Base-by-base conservation (phyloP, 2,329 filamentous ascomycete species). In the Furcasterigmium furcatum region DNA sequence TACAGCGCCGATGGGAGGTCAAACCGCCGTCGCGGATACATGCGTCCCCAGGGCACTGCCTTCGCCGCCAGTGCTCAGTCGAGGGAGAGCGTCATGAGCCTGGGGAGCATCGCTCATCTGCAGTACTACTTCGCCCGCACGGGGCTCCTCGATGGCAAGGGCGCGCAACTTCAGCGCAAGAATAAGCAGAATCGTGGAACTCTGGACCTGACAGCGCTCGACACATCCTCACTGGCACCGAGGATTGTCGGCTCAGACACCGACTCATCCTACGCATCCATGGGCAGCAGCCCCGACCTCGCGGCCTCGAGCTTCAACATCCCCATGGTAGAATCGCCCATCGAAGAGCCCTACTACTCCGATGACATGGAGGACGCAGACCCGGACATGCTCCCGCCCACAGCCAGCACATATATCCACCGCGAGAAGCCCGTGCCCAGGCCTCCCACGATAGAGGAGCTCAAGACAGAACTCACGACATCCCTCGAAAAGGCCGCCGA, bases 91-190 rank as follows among this genome's bases (percentile, higher is more conserved):
- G 94, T 99, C 53, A 86, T 97, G 81, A 96, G 90, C 60, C 71
- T 99, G 51, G 94, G 94, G 45, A 96, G 91, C 66, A 99, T 99
- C 58, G 90, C 91, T 46, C 94, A 99, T 70, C 74, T 99, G 60
- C 94, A 99, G 67, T 96, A 97, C 70, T 99, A 97, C 69, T 99
- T 99, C 71, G 92, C 94, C 29, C 79, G 94, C 48, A 99, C 94
- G 1, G 94, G 94, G 6, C 70, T 99, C 52, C 71, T 99, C 42
- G 94, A 99, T 60, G 91, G 92, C 46, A 96, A 96, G 63, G 92
- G 91, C 29, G 94, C 83, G 44, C 87, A 95, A 63, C 71, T 95
- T 48, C 85, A 88, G 19, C 87, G 87, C 58, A 87, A 85, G 62
- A 84, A 79, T 59, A 77, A 83, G 54, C 74, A 74, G 50, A 79